Base-by-base conservation (phyloP, 164 flowering plant genomes). In the Chimonanthus salicifolius region DNA sequence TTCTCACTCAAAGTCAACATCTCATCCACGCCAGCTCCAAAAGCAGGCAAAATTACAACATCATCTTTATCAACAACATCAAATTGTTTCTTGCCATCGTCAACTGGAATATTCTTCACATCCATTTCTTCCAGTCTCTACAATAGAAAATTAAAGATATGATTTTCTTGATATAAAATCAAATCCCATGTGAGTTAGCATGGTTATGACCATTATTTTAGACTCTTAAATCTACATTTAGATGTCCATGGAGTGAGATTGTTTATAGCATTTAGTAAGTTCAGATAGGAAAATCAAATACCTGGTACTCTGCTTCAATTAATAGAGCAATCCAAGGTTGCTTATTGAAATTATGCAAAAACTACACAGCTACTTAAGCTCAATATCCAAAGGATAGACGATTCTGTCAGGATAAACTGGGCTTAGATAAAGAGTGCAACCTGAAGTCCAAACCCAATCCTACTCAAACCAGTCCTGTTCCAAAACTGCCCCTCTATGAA, bases 11-110 rank as follows among this genome's bases (percentile, higher is more conserved):
- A 81, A 47, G 80, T 68, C 84, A 86, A 62, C 98, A 95, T 91
- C 83, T 95, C 98, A 64, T 91, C 92, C 44, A 92, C 99, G 58
- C 89, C 97, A 81, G 99, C 98, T 80, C 99, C 99, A 84, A 94
- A 95, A 77, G 99, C 98, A 76, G 99, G 98, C 84, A 95, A 80
- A 78, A 95, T 82, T 72, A 95, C 98, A 54, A 95, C 98, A 84
- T 95, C 97, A 54, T 91, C 97, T 78, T 90, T 83, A 15, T 89
- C 82, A 68, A 95, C 92, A 75, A 95, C 87, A 46, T 90, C 93
- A 84, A 95, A 92, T 64, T 88, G 86, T 77, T 95, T 95, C 76
- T 78, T 79, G 60, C 93, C 94, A 73, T 86, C 87, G 44, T 86
- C 89, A 21, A 91, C 3, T 10, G 99, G 99, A 74, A 95, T 83